These are phyloP conservation scores for Pseudogymnoascus sp. DNA, from an alignment of 2,329 filamentous ascomycete genomes.

Conservation along the genomic window DNA sequence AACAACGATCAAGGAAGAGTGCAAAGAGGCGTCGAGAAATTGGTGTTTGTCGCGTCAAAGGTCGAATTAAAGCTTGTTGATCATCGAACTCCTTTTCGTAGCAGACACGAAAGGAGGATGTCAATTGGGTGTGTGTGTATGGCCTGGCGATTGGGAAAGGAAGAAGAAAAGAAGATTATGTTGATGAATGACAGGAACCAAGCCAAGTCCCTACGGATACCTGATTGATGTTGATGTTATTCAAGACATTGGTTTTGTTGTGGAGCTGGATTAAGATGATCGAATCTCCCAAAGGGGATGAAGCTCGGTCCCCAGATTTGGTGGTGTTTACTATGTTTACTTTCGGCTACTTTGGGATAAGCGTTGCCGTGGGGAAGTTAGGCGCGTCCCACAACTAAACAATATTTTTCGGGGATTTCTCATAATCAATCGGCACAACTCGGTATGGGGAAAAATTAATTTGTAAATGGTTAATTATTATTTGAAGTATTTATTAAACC, in stretches of 20 bases:
- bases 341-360: constrained; percentile 1
- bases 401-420: background rate
- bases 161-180: background rate
- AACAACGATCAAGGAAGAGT: background rate
- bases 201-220: constrained; percentile 6
- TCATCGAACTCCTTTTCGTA: constrained; percentile 2
- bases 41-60: constrained; percentile 1
- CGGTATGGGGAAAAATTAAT: background rate
- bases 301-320: constrained; percentile 5
- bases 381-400: constrained; percentile 6
- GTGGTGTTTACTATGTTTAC: constrained; percentile 1
- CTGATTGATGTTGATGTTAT: constrained; percentile 7
- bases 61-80: constrained; percentile 1
- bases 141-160: background rate
- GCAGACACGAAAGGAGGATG: background rate
- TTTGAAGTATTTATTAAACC: background rate
- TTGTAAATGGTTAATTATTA: background rate
- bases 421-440: background rate
- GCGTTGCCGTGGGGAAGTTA: constrained; percentile 6
- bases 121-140: background rate
- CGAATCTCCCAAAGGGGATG: constrained; percentile 7
- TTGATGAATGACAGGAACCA: constrained; percentile 1
- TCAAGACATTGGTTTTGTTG: constrained; percentile 6
- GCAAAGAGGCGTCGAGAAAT: background rate
- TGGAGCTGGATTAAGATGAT: constrained; percentile 4